A percentile compares a stretch with the other conserved stretches of the same genome.
phyloP scores from a whole-genome alignment of 2,329 filamentous ascomycete genomes.

The Fusarium haematococcum region DNA sequence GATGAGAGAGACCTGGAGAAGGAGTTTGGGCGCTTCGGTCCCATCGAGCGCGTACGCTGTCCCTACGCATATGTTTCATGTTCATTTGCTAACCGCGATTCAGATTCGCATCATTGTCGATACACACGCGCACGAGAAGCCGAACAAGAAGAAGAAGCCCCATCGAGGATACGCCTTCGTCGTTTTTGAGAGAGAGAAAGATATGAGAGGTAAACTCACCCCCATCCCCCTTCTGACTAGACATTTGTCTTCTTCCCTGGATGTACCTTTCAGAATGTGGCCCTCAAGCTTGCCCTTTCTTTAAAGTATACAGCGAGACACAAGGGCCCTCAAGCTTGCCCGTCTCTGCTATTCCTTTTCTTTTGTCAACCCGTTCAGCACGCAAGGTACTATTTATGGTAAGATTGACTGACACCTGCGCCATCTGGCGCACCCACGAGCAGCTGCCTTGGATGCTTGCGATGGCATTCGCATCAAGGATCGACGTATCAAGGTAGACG shows the following conservation, averaged over 20 bases:
- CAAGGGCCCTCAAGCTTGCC: slow-evolving; percentile 69
- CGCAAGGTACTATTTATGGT: slow-evolving; percentile 56
- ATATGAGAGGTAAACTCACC: slow-evolving; percentile 93
- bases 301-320: slow-evolving; percentile 59
- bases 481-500: slow-evolving; percentile 91
- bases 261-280: slow-evolving; percentile 51
- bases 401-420: slow-evolving; percentile 77
- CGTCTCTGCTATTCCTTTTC: slow-evolving; percentile 55
- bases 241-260: slow-evolving; percentile 38
- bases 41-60: slow-evolving; percentile 84
- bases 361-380: slow-evolving; percentile 39
- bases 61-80: background rate
- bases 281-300: slow-evolving; percentile 58
- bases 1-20: slow-evolving; percentile 91
- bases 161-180: slow-evolving; percentile 96
- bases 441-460: slow-evolving; percentile 88
- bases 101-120: slow-evolving; percentile 91
- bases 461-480: slow-evolving; percentile 95
- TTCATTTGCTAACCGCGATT: slow-evolving; percentile 26
- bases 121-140: slow-evolving; percentile 74
- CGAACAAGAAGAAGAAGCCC: slow-evolving; percentile 82
- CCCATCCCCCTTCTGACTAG: slow-evolving; percentile 43
- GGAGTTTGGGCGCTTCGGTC: slow-evolving; percentile 93
- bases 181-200: slow-evolving; percentile 95
- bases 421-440: slow-evolving; percentile 67